These are phyloP conservation scores for Xylaria palmicola DNA, from an alignment of 495 filamentous ascomycete species.

Conservation along the genomic window DNA sequence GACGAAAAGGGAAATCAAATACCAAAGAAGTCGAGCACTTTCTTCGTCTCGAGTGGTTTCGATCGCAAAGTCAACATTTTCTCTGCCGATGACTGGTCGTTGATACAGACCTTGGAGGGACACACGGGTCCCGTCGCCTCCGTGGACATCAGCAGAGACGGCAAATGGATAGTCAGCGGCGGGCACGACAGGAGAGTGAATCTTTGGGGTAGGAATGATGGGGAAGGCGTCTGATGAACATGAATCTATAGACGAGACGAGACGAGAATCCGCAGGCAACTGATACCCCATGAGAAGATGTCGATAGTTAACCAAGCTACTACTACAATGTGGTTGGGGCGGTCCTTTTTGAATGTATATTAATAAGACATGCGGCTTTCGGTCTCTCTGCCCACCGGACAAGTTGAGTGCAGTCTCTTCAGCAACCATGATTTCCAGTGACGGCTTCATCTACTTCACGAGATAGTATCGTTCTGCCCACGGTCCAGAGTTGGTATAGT, in stretches of 20 bases:
- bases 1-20: slow-evolving; percentile 62
- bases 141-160: slow-evolving; percentile 81
- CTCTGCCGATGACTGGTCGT: slow-evolving; percentile 92
- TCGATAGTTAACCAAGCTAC: not conserved
- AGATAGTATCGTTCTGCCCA: too few relatives aligned
- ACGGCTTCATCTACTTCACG: too few relatives aligned
- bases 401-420: too few relatives aligned
- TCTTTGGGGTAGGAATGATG: slow-evolving; percentile 88
- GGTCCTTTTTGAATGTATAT: too few relatives aligned
- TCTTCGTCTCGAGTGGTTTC: slow-evolving; percentile 87
- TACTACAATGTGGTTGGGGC: not conserved
- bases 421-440: too few relatives aligned
- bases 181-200: slow-evolving; percentile 95
- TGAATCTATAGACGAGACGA: not conserved
- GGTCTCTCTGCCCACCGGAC: too few relatives aligned
- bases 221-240: slow-evolving; percentile 41
- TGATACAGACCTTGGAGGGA: slow-evolving; percentile 82
- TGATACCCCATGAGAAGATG: slow-evolving; percentile 30
- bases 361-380: too few relatives aligned
- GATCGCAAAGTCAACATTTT: slow-evolving; percentile 95
- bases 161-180: slow-evolving; percentile 86
- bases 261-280: not conserved
- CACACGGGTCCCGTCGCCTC: slow-evolving; percentile 90
- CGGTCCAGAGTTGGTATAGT: too few relatives aligned
- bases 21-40: slow-evolving; percentile 74